Evolutionary conservation across 75 land plant species (phyloP).

Genomic region (Chamaecyparis obtusa): DNA sequence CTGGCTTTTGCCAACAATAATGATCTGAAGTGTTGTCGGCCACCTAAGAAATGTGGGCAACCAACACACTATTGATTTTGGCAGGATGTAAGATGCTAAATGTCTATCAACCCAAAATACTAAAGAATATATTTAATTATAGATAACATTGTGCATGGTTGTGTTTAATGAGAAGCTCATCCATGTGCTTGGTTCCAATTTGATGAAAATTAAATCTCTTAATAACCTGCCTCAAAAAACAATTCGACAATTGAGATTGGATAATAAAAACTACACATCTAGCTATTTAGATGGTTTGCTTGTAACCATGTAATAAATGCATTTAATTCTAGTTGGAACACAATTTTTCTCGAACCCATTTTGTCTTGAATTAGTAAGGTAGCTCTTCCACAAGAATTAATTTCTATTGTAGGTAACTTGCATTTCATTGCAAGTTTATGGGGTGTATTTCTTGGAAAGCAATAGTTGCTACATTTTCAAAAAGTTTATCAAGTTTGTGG

Average conservation of each 20-base stretch:
- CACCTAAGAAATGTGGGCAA: conserved; percentile 29
- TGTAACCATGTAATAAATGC: background rate
- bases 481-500: too few relatives aligned
- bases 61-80: too few relatives aligned
- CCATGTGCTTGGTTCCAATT: background rate
- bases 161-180: too few relatives aligned
- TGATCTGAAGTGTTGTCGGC: conserved; percentile 60
- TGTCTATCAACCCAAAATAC: too few relatives aligned
- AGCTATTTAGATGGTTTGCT: background rate
- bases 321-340: background rate
- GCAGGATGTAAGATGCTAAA: too few relatives aligned
- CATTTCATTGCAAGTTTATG: background rate
- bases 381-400: background rate
- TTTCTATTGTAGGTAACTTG: background rate
- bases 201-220: background rate
- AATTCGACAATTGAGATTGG: background rate
- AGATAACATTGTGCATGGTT: too few relatives aligned
- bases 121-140: too few relatives aligned
- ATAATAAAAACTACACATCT: too few relatives aligned
- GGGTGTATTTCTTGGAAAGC: background rate
- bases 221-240: too few relatives aligned
- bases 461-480: too few relatives aligned
- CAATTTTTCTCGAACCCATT: background rate
- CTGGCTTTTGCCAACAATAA: conserved; percentile 67
- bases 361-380: background rate